Evolutionary conservation across 805 yeast genomes (phyloP), one percentile per base, ranked within the genome.

Genomic region (Naumovozyma dairenensis): DNA sequence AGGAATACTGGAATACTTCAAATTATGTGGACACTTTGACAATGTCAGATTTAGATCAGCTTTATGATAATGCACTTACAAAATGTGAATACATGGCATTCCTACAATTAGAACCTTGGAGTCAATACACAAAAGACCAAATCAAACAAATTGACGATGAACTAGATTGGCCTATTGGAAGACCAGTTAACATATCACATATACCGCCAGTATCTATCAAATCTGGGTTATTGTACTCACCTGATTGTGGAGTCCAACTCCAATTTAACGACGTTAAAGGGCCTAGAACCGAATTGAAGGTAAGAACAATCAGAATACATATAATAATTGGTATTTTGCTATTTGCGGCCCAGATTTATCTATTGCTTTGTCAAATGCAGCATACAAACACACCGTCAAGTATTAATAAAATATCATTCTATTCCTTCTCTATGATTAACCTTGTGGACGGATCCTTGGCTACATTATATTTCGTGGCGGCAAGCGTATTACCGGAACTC

Each of bases 171-270:
- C 96, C 96, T 1, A 51, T 71, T n/a, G 96, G 96, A 0, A 63
- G 81, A 39, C 96, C 96, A 2, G 68, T 77, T 12, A 66, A 69
- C 13, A 43, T 60, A 17, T 44, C 57, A 9, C 38, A 49, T 1
- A 51, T 78, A 4, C 96, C 96, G 0, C 47, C 55, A 0, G 43
- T 87, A 13, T 60, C 59, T 21, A 47, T 87, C 7, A 53, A 67
- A 2, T 57, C 68, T 8, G 85, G 80, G 5, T 41, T 84, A 10
- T 38, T 84, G 14, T 86, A 82, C 49, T 84, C 95, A 0, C 96
- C 96, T 0, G 94, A 87, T 51, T 87, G 97, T 63, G 94, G 87
- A 0, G 49, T 79, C 2, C 51, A 70, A 2, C 39, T 83, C 4
- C 53, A 58, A 5, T 27, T 70, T 5, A 53, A 54, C 6, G 42